Conservation (phyloP, 1,284 basidiomycete genomes). For the Ustilago trichophora region DNA sequence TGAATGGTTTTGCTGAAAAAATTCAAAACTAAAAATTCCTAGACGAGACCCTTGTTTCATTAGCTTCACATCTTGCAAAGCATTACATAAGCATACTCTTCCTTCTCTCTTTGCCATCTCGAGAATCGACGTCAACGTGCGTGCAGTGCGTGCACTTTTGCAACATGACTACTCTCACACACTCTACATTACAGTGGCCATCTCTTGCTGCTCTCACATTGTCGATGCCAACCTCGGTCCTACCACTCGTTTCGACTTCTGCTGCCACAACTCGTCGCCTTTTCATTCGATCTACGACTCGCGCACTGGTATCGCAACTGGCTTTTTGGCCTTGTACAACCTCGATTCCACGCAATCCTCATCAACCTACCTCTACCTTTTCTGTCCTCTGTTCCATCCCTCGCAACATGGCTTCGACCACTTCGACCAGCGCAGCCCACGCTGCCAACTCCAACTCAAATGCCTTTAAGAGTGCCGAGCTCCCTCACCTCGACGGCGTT, state of each 20-base stretch:
- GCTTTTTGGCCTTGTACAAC: background rate
- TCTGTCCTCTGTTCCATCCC: conserved; percentile 1
- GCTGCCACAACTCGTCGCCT: background rate
- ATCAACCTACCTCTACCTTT: conserved; percentile 2
- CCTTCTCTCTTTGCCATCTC: too few species aligned
- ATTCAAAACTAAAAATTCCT: too few species aligned
- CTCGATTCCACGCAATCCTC: too few species aligned
- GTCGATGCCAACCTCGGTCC: conserved; percentile 24
- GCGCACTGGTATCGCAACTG: background rate
- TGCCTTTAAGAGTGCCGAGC: conserved; percentile 29
- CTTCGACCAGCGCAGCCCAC: conserved; percentile 10
- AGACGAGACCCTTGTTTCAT: too few species aligned
- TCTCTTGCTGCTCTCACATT: too few species aligned
- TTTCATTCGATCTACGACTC: background rate
- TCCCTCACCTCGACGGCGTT: conserved; percentile 37
- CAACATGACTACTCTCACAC: too few species aligned
- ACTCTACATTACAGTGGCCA: too few species aligned
- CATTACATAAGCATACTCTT: too few species aligned
- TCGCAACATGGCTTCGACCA: conserved; percentile 25
- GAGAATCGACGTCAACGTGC: conserved; percentile 26
- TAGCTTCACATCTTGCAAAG: too few species aligned
- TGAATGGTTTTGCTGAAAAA: too few species aligned
- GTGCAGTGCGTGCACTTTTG: too few species aligned
- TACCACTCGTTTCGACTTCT: conserved; percentile 1
- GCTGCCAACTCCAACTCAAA: conserved; percentile 35